Base-by-base conservation (phyloP, 495 filamentous ascomycete genomes). In the Neurospora sp. region DNA sequence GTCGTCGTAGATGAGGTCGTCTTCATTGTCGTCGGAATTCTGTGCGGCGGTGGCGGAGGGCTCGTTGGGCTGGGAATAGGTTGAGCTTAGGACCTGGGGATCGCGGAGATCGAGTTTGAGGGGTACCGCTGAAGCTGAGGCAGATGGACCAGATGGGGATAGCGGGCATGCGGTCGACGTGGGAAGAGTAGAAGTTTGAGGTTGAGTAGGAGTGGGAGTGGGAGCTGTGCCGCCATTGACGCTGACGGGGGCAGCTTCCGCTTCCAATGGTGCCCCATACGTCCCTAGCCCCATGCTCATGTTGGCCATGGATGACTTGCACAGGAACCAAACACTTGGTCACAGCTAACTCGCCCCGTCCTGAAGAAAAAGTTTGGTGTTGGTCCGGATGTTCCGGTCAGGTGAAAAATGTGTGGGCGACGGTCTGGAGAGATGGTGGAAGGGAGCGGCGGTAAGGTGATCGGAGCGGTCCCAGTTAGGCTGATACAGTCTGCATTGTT, bases 1-100 rank as follows among this genome's bases (percentile, higher is more conserved):
- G 39, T 85, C 81, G 59, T 79, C 82, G 42, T 82, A 82, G 45
- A 84, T 54, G 36, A 74, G 72, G 5, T 83, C 76, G 71, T 76
- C 79, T 69, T 76, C 75, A 39, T 62, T 73, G 11, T 77, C 74
- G n/a, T 84, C 81, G 21, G 74, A 78, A 34, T 62, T 17, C 10
- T 62, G 70, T 13, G 54, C 54, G 54, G 11, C 28, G 15, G 54
- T 34, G 54, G 54, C 13, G 13, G 28, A 66, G 54, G 54, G 54
- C 11, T 28, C 21, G 24, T 59, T 15, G 48, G 48, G 48, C 48
- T 28, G 48, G 24, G 24, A 28, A 28, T 15, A 11, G 21, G 21
- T 21, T 28, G 48, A 59, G 24, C 11, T 31, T 31, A 19, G 34
- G 54, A 66, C 54, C 28, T 66, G 54, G 54, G 54, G 15, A 7